Base-by-base conservation (phyloP, 176 grass and related monocot genomes). In the Metroxylon sagu region DNA sequence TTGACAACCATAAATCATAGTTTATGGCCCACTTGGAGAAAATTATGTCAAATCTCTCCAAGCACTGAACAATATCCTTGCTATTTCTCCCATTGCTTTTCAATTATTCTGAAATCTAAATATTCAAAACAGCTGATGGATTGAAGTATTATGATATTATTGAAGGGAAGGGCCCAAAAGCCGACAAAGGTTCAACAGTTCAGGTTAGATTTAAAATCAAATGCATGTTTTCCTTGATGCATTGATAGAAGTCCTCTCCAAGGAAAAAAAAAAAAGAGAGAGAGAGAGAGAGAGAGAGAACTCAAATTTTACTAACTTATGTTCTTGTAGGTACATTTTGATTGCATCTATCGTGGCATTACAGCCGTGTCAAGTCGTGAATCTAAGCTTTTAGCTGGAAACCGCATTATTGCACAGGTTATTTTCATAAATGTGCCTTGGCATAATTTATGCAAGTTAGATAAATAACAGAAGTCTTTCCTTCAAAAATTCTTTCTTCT, bases 341-440 rank as follows among this genome's bases (percentile, higher is more conserved):
- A 97, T 43, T 97, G 87, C 58, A 30, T 87, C 23, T 97, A 91
- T 80, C 84, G 81, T 4, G 73, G 92, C 25, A 85, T 97, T 61
- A 91, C 87, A 0, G 84, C 87, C 0, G 78, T 97, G 54, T 97
- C 87, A 23, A 91, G 80, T 75, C 87, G 83, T 16, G 92, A 97
- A 68, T 82, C 87, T 14, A 97, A 97, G 76, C 81, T 97, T 55
- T 84, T 97, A n/a, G 92, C 84, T 3, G 87, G 92, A 30, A 97
- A 97, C 61, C 78, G 84, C 17, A 80, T 49, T 26, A 97, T 97
- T n/a, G 87, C 92, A 14, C 92, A 97, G 84, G 92, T 97, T 79
- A 69, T 71, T 55, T 77, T 63, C 54, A 30, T 17, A 43, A 57
- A 48, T 59, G 26, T 48, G 16, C 60, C 23, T 29, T 67, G 2